These are phyloP conservation scores for Parasarocladium wereldwijsianum DNA, from an alignment of 2,329 filamentous ascomycete species.

Conservation along the genomic window DNA sequence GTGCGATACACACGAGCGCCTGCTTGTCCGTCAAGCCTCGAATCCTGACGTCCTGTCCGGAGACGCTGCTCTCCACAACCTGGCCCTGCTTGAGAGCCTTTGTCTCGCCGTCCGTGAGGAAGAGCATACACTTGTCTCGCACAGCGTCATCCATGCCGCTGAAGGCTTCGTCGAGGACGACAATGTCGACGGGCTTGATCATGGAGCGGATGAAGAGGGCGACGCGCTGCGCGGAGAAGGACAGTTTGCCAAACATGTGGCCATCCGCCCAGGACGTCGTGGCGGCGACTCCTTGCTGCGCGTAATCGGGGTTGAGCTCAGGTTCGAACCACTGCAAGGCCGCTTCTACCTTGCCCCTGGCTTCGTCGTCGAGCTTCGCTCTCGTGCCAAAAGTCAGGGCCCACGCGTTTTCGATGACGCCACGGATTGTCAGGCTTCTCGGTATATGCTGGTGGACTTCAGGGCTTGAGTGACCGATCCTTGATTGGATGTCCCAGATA, in stretches of 20 bases:
- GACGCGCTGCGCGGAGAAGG: slow-evolving; percentile 73
- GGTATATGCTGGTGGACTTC: slow-evolving; percentile 93
- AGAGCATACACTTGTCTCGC: slow-evolving; percentile 75
- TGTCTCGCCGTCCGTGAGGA: slow-evolving; percentile 52
- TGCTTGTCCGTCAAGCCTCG: slow-evolving; percentile 54
- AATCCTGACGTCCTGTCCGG: slow-evolving; percentile 31
- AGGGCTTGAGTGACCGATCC: slow-evolving; percentile 84
- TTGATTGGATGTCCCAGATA: slow-evolving; percentile 81
- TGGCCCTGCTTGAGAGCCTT: slow-evolving; percentile 21
- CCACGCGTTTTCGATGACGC: slow-evolving; percentile 75
- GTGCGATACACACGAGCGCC: slow-evolving; percentile 82
- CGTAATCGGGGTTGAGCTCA: slow-evolving; percentile 51
- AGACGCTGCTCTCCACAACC: slow-evolving; percentile 29
- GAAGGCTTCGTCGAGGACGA: slow-evolving; percentile 79
- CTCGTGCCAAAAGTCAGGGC: slow-evolving; percentile 69
- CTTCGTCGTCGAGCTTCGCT: slow-evolving; percentile 46
- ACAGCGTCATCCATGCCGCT: slow-evolving; percentile 71
- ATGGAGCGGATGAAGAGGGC: slow-evolving; percentile 71
- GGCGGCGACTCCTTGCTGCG: slow-evolving; percentile 9
- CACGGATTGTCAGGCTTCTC: slow-evolving; percentile 54
- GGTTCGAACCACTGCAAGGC: slow-evolving; percentile 62
- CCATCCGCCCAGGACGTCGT: slow-evolving; percentile 49
- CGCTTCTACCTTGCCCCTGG: slow-evolving; percentile 47
- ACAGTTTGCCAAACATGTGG: slow-evolving; percentile 55
- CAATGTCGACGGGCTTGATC: slow-evolving; percentile 65